phyloP scores from a whole-genome alignment of 2,329 filamentous ascomycete genomes.

The Cladophialophora chaetospira region DNA sequence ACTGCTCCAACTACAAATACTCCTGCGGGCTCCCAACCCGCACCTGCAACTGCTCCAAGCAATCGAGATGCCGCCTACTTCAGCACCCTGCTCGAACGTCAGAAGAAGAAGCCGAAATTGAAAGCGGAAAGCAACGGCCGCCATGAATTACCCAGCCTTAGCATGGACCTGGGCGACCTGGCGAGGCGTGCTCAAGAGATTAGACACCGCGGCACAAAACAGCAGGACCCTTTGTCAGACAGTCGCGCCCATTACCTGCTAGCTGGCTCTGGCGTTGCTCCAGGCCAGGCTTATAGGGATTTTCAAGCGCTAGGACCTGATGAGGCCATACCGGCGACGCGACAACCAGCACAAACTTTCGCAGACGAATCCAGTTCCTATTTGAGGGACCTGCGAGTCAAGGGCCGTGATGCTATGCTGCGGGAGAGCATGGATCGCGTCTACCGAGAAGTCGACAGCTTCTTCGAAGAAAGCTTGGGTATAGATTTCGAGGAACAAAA shows the following conservation, averaged over 20 bases:
- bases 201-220: slow-evolving; percentile 63
- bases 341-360: slow-evolving; percentile 16
- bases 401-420: slow-evolving; percentile 89
- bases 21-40: slow-evolving; percentile 11
- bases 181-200: slow-evolving; percentile 73
- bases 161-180: slow-evolving; percentile 89
- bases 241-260: slow-evolving; percentile 79
- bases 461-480: slow-evolving; percentile 90
- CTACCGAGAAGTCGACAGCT: slow-evolving; percentile 86
- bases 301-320: slow-evolving; percentile 77
- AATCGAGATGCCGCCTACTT: slow-evolving; percentile 58
- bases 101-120: slow-evolving; percentile 68
- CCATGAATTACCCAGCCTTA: slow-evolving; percentile 81
- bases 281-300: slow-evolving; percentile 80
- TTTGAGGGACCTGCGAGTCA: slow-evolving; percentile 80
- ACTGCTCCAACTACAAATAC: slow-evolving; percentile 5
- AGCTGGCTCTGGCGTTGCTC: slow-evolving; percentile 89
- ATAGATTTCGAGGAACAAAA: slow-evolving; percentile 96
- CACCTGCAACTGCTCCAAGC: slow-evolving; percentile 17
- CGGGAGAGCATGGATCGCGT: slow-evolving; percentile 87
- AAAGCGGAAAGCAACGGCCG: slow-evolving; percentile 46
- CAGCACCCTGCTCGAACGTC: slow-evolving; percentile 64
- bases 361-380: slow-evolving; percentile 51
- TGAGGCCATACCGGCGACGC: slow-evolving; percentile 35
- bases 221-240: slow-evolving; percentile 44